Evolutionary conservation across 306 rosid species (phyloP), one percentile per base, ranked within the genome.

Genomic region (Lupinus albus): DNA sequence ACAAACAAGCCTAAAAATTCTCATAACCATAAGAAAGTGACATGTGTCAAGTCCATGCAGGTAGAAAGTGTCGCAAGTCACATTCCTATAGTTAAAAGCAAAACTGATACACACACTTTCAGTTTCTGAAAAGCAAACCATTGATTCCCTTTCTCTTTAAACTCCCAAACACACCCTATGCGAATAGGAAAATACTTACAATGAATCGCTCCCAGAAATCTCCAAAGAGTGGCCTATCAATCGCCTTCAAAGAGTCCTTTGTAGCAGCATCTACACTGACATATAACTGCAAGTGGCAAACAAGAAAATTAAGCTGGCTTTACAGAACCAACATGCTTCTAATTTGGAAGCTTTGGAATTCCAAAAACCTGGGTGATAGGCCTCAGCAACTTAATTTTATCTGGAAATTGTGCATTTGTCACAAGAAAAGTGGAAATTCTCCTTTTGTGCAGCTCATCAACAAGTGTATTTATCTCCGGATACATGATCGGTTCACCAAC

Each of bases 401-500:
- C 99, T 0, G 99, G 99, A 82, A 93, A 93, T 75, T 90, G 99
- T 58, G 99, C 99, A 82, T 93, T 93, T 66, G 99, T 93, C 28
- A 93, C 97, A 32, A 93, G 83, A 78, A 93, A 93, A 59, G 99
- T 93, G 55, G 99, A 93, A 71, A 93, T 90, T 53, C 85, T 81
- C 69, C 97, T 80, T 32, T 21, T 82, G 62, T 93, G 97, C 74
- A 93, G 84, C 81, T 90, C 99, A 79, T 88, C 96, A 59, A 93
- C 85, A 14, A 93, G 96, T 58, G 85, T 16, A 70, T 93, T 90
- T 57, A 93, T 93, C 87, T 90, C 96, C 10, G 99, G 99, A 74
- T 93, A 93, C 97, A 93, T 93, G 36, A 93, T 93, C 15, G 97
- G 99, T 78, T 93, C 99, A 45, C 99, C 99, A 76, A 93, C 99